A percentile compares a stretch with the other conserved stretches of the same genome.
Evolutionary conservation across 805 yeast genomes (phyloP).

Genomic region (Cyberlindnera galapagoensis): DNA sequence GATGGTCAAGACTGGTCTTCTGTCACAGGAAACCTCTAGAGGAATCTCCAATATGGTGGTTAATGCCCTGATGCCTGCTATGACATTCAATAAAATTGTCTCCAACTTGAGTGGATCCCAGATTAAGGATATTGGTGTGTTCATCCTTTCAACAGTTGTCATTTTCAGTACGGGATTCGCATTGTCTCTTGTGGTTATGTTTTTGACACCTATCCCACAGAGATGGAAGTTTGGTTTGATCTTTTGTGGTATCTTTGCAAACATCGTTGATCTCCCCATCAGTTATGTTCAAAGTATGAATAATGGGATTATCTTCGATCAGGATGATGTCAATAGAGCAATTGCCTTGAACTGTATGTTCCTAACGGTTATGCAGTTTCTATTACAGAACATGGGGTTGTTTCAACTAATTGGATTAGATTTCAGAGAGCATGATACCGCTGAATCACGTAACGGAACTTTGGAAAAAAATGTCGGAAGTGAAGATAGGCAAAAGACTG

Average conservation of each 20-base stretch:
- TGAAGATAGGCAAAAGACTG: too few species aligned
- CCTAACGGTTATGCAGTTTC: conserved; percentile 45
- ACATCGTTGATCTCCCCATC: conserved; percentile 47
- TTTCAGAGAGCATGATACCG: conserved; percentile 32
- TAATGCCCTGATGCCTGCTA: conserved; percentile 46
- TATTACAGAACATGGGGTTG: conserved; percentile 72
- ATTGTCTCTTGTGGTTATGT: conserved; percentile 24
- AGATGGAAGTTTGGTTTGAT: conserved; percentile 43
- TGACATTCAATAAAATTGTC: conserved; percentile 48
- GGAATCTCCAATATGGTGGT: conserved; percentile 47
- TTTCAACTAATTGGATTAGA: conserved; percentile 66
- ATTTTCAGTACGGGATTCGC: conserved; percentile 38
- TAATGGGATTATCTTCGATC: conserved; percentile 33
- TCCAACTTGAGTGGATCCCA: conserved; percentile 43
- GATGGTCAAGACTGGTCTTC: conserved; percentile 22
- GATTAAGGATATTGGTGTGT: conserved; percentile 46
- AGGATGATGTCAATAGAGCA: conserved; percentile 36
- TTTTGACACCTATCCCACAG: conserved; percentile 39
- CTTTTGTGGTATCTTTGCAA: conserved; percentile 43
- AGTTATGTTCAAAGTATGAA: conserved; percentile 44
- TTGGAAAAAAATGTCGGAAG: conserved; percentile 5
- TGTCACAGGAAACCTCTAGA: conserved; percentile 46
- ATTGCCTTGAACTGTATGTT: conserved; percentile 37
- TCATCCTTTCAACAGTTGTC: conserved; percentile 21
- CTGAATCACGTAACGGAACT: conserved; percentile 2